A percentile compares a stretch with the other conserved stretches of the same genome.
Evolutionary conservation across 2,329 filamentous ascomycete species (phyloP).

Genomic region (Colletotrichum phormii): DNA sequence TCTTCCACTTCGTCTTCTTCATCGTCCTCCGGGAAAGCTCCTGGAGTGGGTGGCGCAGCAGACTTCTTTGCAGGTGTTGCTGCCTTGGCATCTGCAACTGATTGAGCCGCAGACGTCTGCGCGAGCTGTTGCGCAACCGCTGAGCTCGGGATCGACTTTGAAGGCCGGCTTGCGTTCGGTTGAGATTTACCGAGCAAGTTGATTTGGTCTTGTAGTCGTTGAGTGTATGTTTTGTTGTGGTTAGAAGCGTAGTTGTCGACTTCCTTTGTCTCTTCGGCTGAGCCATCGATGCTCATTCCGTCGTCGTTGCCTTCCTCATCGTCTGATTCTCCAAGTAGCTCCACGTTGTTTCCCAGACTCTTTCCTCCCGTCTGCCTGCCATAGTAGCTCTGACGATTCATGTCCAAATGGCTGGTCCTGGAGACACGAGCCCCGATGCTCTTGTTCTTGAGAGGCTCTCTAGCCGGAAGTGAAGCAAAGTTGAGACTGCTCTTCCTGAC

Average conservation of each 20-base stretch:
- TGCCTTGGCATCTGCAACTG: constrained; percentile 43
- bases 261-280: constrained; percentile 58
- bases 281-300: constrained; percentile 64
- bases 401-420: constrained; percentile 82
- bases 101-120: constrained; percentile 42
- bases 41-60: constrained; percentile 57
- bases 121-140: constrained; percentile 47
- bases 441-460: constrained; percentile 89
- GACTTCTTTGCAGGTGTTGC: constrained; percentile 49
- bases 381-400: constrained; percentile 78
- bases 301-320: constrained; percentile 62
- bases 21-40: constrained; percentile 69
- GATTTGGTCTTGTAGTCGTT: constrained; percentile 92
- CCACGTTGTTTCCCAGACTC: constrained; percentile 67
- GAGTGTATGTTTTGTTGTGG: constrained; percentile 92
- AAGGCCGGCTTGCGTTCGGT: constrained; percentile 56
- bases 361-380: constrained; percentile 79
- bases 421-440: constrained; percentile 81
- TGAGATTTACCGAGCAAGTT: constrained; percentile 75
- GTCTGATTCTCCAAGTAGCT: constrained; percentile 56
- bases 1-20: constrained; percentile 54
- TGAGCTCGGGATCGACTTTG: constrained; percentile 59
- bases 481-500: constrained; percentile 94
- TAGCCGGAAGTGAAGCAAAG: constrained; percentile 91
- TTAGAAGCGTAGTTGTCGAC: constrained; percentile 59